Evolutionary conservation across 2,329 filamentous ascomycete species (phyloP).

Genomic region (Cadophora sp.): DNA sequence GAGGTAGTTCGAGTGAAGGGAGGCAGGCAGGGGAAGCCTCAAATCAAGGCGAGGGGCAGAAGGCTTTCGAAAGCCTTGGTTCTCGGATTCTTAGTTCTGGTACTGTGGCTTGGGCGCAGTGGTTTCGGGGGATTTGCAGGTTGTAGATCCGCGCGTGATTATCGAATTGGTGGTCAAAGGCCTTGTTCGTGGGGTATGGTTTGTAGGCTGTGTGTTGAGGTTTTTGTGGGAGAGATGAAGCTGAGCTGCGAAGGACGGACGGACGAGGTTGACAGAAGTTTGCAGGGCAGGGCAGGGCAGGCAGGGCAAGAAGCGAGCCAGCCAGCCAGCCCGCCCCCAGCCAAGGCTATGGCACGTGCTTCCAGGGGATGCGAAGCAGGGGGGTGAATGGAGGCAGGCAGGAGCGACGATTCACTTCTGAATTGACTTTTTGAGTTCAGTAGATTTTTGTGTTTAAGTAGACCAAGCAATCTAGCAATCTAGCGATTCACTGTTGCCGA

Average conservation of each 20-base stretch:
- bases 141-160: slow-evolving; percentile 29
- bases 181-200: background rate
- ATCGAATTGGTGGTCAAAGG: slow-evolving; percentile 30
- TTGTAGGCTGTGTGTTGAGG: slow-evolving; percentile 18
- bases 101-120: slow-evolving; percentile 11
- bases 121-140: slow-evolving; percentile 16
- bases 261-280: slow-evolving; percentile 24
- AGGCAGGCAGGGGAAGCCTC: slow-evolving; percentile 27
- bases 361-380: background rate
- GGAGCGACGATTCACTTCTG: background rate
- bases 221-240: slow-evolving; percentile 31
- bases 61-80: slow-evolving; percentile 22
- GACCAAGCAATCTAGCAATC: background rate
- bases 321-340: too few relatives aligned
- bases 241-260: slow-evolving; percentile 11
- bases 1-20: slow-evolving; percentile 14
- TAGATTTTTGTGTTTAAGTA: background rate
- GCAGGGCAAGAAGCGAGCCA: slow-evolving; percentile 17
- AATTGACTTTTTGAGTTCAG: too few relatives aligned
- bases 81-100: background rate
- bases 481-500: background rate
- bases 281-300: slow-evolving; percentile 11
- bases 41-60: slow-evolving; percentile 33
- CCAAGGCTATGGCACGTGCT: slow-evolving; percentile 14
- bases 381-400: background rate